A percentile compares a stretch with the other conserved stretches of the same genome.
phyloP scores from a whole-genome alignment of 108 stramenopile genomes.

The Pseudonitzschia pungens region DNA sequence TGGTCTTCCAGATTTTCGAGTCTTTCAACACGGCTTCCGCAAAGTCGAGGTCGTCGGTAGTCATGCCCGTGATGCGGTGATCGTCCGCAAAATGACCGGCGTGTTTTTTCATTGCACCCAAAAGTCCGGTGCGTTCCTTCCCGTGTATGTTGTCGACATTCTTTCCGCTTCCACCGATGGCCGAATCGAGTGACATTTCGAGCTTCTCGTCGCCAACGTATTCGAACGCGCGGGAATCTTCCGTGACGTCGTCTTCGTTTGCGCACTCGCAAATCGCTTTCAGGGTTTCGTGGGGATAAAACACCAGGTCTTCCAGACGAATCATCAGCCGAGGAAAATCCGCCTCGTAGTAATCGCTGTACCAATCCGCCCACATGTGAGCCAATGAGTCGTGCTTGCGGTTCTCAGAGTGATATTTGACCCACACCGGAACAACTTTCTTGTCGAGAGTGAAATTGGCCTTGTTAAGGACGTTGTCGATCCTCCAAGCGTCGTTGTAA shows the following conservation, averaged over 20 bases:
- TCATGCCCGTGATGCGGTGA: slow-evolving; percentile 36
- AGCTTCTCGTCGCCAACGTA: slow-evolving; percentile 18
- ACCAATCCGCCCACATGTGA: slow-evolving; percentile 77
- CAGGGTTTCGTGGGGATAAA: slow-evolving; percentile 56
- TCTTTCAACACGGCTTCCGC: slow-evolving; percentile 9
- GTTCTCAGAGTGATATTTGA: slow-evolving; percentile 33
- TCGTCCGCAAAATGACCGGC: not conserved
- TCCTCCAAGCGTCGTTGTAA: slow-evolving; percentile 15
- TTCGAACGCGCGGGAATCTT: not conserved
- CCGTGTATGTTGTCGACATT: slow-evolving; percentile 19
- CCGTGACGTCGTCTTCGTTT: not conserved
- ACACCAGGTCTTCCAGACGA: slow-evolving; percentile 79
- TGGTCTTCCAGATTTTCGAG: not conserved
- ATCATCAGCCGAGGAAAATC: slow-evolving; percentile 77
- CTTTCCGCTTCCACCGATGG: slow-evolving; percentile 15
- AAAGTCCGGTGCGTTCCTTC: slow-evolving; percentile 20
- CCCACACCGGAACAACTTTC: slow-evolving; percentile 18
- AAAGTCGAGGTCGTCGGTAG: slow-evolving; percentile 26
- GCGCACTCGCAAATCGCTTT: slow-evolving; percentile 54
- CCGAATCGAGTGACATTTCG: slow-evolving; percentile 17
- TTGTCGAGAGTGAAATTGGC: slow-evolving; percentile 29
- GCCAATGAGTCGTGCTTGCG: slow-evolving; percentile 45
- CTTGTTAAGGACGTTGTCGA: slow-evolving; percentile 35
- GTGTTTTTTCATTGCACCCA: slow-evolving; percentile 15
- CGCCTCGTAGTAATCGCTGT: slow-evolving; percentile 62